Base-by-base conservation (phyloP, 2,329 filamentous ascomycete genomes). In the Geosmithia flava region DNA sequence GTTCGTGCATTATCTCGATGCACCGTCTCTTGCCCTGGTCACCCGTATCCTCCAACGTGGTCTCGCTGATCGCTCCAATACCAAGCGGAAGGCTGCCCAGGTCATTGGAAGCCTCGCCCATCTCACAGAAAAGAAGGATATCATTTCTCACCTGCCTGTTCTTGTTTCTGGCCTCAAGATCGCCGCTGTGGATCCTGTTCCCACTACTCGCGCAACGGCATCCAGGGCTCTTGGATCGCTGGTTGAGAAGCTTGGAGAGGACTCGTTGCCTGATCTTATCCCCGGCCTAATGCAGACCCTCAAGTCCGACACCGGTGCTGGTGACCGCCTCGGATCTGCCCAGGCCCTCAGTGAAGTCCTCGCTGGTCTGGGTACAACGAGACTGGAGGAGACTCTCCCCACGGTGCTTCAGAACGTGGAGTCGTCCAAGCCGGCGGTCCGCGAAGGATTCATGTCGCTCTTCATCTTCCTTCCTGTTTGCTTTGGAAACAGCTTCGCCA, bases 401-500 rank as follows among this genome's bases (percentile, higher is more conserved):
- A 96, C 91, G 13, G 95, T 98, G 56, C 69, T 98, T 41, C 91
- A 97, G 59, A 98, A 98, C 59, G 91, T 95, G 54, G 83, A 88
- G 56, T 97, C 91, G 58, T 80, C 84, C 55, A 96, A 95, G 67
- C 64, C 93, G 17, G 81, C 89, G 48, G 88, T 98, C 53, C 83
- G 93, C 58, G 93, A 98, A 72, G 93, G 93, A 44, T 98, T 98
- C 71, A 98, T 98, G 93, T 96, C 93, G 7, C 77, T 98, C 41
- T 98, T 98, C 68, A 97, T 98, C 55, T 98, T 96, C 77, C 80
- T 98, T 69, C 93, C 93, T 13, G 93, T 95, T 47, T 98, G 93
- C 69, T 98, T 98, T 59, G 93, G 93, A 59, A 98, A 98, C 75
- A 95, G 90, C 65, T 98, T 98, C 60, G 85, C 93, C 56, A 89